Base-by-base conservation (phyloP, 83 land plant genomes). In the Thuja plicata region DNA sequence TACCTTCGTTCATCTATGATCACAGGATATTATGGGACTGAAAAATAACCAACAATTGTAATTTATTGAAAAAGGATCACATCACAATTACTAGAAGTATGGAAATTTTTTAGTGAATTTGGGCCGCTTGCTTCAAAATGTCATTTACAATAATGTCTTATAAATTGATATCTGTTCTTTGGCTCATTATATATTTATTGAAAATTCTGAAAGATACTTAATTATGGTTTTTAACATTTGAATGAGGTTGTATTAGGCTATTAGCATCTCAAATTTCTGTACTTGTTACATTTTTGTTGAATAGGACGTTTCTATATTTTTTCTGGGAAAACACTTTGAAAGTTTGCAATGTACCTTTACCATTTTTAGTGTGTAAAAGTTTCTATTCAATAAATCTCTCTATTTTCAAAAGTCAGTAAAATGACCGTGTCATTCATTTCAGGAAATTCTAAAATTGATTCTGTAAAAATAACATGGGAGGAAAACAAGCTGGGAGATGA, bases 381-480 rank as follows among this genome's bases (percentile, higher is more conserved):
- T 57, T 24, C 5, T 57, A 57, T 19, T 60, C 3, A 7, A 27
- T 6, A 8, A 24, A 24, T 66, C n/a, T 66, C 71, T 66, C 8
- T 24, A 66, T 24, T 80, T 27, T 21, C 41, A 19, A 7, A 41
- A 21, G 16, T 8, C 16, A 80, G 8, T 80, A 80, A 21, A 8
- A 21, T 80, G 45, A 40, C 27, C 41, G 43, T 80, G 11, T 46
- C 83, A 17, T 38, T 41, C 46, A 8, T 41, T 41, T 80, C 84
- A 80, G 84, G 84, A 38, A 38, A 41, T 21, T 41, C 84, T 6
- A 80, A 80, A 38, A 80, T 80, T 80, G 84, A 80, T 41, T 80
- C 48, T 38, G 84, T 80, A 80, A 80, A 41, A 21, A 80, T 80
- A 80, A 21, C 16, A 57, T 95, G 95, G 91, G 90, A 89, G 27